Conservation (phyloP, 2,329 filamentous ascomycete genomes). For the Cercospora sp. region DNA sequence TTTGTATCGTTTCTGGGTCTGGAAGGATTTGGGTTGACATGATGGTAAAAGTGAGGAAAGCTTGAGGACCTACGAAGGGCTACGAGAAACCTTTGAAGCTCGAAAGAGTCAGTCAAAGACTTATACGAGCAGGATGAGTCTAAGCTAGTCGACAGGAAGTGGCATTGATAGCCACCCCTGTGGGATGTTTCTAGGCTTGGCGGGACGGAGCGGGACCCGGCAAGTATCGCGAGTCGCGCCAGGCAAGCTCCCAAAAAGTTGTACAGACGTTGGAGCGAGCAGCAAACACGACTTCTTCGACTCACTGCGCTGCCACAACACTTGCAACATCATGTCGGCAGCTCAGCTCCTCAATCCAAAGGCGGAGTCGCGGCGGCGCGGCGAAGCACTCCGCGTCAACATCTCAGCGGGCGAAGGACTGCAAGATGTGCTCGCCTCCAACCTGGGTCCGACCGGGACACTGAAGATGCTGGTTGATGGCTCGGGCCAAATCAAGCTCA, state of each 20-base stretch:
- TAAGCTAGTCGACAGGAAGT: background rate
- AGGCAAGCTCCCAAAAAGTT: constrained; percentile 16
- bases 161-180: background rate
- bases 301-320: constrained; percentile 6
- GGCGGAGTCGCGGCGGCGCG: constrained; percentile 95
- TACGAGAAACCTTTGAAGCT: background rate
- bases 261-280: background rate
- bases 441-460: constrained; percentile 88
- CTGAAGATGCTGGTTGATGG: constrained; percentile 85
- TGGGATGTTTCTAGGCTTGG: background rate
- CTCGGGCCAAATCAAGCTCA: constrained; percentile 84
- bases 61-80: background rate
- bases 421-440: constrained; percentile 81
- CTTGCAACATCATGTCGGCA: constrained; percentile 71
- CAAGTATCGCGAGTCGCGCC: constrained; percentile 7
- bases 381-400: constrained; percentile 95
- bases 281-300: background rate
- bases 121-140: background rate
- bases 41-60: background rate
- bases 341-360: constrained; percentile 98
- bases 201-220: background rate
- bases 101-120: background rate
- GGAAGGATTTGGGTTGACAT: constrained; percentile 39
- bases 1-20: constrained; percentile 32
- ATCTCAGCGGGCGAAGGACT: constrained; percentile 90